Percentiles rank a stretch among this genome's conserved stretches.
These are phyloP conservation scores for Passalora sequoiae DNA, from an alignment of 2,329 filamentous ascomycete species.

Conservation along the genomic window DNA sequence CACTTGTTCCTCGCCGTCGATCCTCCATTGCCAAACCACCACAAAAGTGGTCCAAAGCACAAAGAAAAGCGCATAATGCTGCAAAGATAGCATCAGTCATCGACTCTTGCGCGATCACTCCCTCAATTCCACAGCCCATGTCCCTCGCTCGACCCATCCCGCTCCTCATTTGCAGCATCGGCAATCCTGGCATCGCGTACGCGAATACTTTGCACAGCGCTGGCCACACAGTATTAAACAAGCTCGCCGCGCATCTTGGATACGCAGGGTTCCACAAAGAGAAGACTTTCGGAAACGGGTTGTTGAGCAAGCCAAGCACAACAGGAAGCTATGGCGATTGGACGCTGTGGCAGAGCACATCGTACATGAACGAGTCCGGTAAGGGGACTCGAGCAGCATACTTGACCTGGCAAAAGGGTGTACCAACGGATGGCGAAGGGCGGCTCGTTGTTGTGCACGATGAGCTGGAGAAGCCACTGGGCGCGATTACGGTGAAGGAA, in stretches of 20 bases:
- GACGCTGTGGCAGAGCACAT: slow-evolving; percentile 69
- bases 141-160: slow-evolving; percentile 31
- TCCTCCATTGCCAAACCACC: background rate
- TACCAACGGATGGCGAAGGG: slow-evolving; percentile 37
- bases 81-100: background rate
- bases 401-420: slow-evolving; percentile 43
- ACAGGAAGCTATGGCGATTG: slow-evolving; percentile 32
- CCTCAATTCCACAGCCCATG: slow-evolving; percentile 9
- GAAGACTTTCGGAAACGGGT: slow-evolving; percentile 45
- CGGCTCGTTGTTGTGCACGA: slow-evolving; percentile 78
- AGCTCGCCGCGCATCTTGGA: slow-evolving; percentile 50
- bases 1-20: background rate
- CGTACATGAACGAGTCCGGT: slow-evolving; percentile 81
- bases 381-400: slow-evolving; percentile 63
- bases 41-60: slow-evolving; percentile 2
- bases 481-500: slow-evolving; percentile 57
- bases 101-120: background rate
- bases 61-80: slow-evolving; percentile 1
- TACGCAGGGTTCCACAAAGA: slow-evolving; percentile 34
- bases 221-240: slow-evolving; percentile 70
- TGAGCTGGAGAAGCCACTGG: slow-evolving; percentile 70
- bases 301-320: slow-evolving; percentile 45
- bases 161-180: slow-evolving; percentile 79
- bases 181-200: slow-evolving; percentile 69
- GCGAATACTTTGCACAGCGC: slow-evolving; percentile 78